Evolutionary conservation across 225 moss, liverwort and hornwort species (phyloP), one percentile per base, ranked within the genome.

Genomic region (Marchantia paleacea): DNA sequence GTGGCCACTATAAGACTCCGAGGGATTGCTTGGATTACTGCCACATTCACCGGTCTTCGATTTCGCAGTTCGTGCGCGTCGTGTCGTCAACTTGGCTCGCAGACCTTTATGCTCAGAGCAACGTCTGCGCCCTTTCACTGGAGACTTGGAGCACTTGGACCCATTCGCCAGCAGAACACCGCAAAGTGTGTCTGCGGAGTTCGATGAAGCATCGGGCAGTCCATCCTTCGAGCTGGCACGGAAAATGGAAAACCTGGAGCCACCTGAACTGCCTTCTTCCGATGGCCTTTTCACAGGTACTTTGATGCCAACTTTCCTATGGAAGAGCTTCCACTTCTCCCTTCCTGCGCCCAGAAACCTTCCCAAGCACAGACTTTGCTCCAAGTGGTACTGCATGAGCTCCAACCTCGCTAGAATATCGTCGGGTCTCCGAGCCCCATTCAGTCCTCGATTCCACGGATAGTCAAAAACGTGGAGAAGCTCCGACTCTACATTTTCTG

Each of bases 401-500:
- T 95, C 92, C 78, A 99, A 79, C 82, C 94, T 99, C 9, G 89
- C 85, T 19, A 93, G 83, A 68, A 99, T 87, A 72, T 99, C 97
- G 2, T 90, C 86, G 0, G 95, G 91, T 54, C 97, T 87, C 58
- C 95, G 85, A 0, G 87, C 84, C 25, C 93, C 92, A 66, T 91
- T 92, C 29, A 89, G 82, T 3, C 89, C 89, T 14, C 91, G 87
- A 72, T 99, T 99, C 95, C 95, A 99, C 14, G 95, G 93, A 71
- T 95, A 99, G 84, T 99, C 97, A 71, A 99, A 99, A 50, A 87
- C 80, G 53, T 84, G 88, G 0, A 92, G 85, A 4, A 99, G 88
- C 31, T 90, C 92, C 0, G 85, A 76, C 70, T 99, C 97, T 19
- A 93, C 90, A 55, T 79, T 90, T 89, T 93, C 92, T 6, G 97